A percentile compares a stretch with the other conserved stretches of the same genome.
Evolutionary conservation across 2,329 filamentous ascomycete genomes (phyloP).

Genomic region (Sporothrix protearum): DNA sequence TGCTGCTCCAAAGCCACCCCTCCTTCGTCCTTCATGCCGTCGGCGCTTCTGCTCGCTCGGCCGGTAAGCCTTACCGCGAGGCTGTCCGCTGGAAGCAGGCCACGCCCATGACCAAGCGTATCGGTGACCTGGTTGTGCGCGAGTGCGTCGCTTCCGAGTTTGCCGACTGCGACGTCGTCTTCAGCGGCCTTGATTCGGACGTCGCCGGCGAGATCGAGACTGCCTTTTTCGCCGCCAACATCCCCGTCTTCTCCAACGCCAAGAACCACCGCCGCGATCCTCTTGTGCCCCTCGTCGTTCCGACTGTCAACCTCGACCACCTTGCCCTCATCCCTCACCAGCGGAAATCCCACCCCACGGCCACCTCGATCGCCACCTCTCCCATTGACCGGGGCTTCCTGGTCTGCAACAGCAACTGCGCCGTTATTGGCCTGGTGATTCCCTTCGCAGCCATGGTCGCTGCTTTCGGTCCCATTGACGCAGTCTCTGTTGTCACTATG

Average conservation of each 20-base stretch:
- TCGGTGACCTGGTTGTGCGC: conserved; percentile 79
- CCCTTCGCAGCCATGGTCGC: conserved; percentile 87
- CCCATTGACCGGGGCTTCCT: conserved; percentile 76
- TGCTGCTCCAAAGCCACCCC: conserved; percentile 83
- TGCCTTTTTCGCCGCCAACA: conserved; percentile 82
- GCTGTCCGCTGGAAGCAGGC: conserved; percentile 95
- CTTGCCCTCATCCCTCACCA: conserved; percentile 88
- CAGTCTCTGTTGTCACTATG: conserved; percentile 79
- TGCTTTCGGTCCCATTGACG: conserved; percentile 77
- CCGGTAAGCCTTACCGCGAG: conserved; percentile 91
- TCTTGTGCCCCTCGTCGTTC: conserved; percentile 86
- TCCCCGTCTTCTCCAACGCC: conserved; percentile 94
- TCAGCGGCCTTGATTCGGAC: conserved; percentile 88
- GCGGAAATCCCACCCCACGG: conserved; percentile 58
- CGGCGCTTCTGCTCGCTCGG: conserved; percentile 83
- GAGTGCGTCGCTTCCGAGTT: conserved; percentile 82
- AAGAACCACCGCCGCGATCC: conserved; percentile 95
- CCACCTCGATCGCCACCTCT: background rate
- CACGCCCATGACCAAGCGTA: conserved; percentile 66
- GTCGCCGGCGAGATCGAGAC: conserved; percentile 90
- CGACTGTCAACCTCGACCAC: conserved; percentile 88
- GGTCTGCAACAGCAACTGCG: conserved; percentile 97
- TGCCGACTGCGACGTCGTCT: conserved; percentile 85
- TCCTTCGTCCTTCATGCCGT: conserved; percentile 82
- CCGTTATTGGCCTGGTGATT: conserved; percentile 92